These are phyloP conservation scores for Penicillium rolfsii DNA, from an alignment of 2,329 filamentous ascomycete species.

Conservation along the genomic window DNA sequence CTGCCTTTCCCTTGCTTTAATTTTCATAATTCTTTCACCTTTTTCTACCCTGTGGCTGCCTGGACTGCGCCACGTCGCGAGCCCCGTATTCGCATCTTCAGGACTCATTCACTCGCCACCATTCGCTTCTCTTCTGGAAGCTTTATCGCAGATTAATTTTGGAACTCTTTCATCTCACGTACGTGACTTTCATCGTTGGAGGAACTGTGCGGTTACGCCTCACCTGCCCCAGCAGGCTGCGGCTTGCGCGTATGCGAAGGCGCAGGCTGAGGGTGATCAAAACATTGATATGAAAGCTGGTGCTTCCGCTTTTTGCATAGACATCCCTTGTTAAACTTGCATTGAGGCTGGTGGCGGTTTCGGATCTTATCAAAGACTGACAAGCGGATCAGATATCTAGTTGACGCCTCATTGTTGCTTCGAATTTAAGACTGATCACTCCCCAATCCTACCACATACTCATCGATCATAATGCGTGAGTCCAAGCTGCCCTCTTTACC, in stretches of 20 bases:
- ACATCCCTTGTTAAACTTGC: neutral
- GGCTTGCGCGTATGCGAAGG: neutral
- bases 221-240: neutral
- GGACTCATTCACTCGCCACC: neutral
- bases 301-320: neutral
- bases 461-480: slow-evolving; percentile 9
- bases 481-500: neutral
- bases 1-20: neutral
- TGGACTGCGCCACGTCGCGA: slow-evolving; percentile 2
- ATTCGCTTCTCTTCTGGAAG: neutral
- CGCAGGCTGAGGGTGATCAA: neutral
- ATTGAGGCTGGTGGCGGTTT: neutral
- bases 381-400: neutral
- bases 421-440: neutral
- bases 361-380: neutral
- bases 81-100: slow-evolving; percentile 2
- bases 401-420: slow-evolving; percentile 1
- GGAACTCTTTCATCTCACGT: slow-evolving; percentile 1
- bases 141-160: neutral
- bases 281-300: neutral
- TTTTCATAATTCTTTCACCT: neutral
- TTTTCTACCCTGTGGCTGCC: neutral
- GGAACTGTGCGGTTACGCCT: neutral
- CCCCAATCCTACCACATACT: neutral
- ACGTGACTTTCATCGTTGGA: neutral